These are phyloP conservation scores for Trichomonas vaginalis DNA, from an alignment of 208 protist genomes.

Conservation along the genomic window DNA sequence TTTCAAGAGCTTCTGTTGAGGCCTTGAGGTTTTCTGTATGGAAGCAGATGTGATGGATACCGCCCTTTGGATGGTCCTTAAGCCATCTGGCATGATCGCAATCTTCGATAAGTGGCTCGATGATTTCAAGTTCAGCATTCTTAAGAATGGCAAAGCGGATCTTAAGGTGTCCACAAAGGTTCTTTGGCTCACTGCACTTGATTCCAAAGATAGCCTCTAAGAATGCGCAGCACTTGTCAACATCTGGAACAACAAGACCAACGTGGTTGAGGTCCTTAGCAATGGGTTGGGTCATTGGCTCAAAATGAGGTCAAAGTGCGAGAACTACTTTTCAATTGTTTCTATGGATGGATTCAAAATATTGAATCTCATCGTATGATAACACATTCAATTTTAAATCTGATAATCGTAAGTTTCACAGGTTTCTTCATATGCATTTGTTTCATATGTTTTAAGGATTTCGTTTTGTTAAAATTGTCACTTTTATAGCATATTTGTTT, in stretches of 20 bases:
- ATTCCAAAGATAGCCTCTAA: neutral
- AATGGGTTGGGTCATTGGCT: neutral
- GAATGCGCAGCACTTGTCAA: neutral
- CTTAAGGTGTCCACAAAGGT: neutral
- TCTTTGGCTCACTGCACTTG: neutral
- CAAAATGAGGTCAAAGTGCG: no score
- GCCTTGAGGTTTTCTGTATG: neutral
- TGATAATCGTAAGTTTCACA: no score
- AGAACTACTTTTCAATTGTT: no score
- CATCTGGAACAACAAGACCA: neutral
- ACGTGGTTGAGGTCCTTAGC: neutral
- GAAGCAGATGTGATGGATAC: neutral
- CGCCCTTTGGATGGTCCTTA: neutral
- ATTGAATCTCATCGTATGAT: no score
- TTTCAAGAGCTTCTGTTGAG: neutral
- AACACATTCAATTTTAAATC: no score
- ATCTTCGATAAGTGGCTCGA: neutral
- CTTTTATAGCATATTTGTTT: no score
- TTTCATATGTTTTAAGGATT: no score
- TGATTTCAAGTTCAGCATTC: conserved; percentile 3
- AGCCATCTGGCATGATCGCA: neutral
- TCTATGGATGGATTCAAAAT: no score
- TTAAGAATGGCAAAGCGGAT: neutral
- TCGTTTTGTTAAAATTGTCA: no score
- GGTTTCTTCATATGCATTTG: no score